These are phyloP conservation scores for Verticillium nubilum DNA, from an alignment of 2,329 filamentous ascomycete genomes.

Conservation along the genomic window DNA sequence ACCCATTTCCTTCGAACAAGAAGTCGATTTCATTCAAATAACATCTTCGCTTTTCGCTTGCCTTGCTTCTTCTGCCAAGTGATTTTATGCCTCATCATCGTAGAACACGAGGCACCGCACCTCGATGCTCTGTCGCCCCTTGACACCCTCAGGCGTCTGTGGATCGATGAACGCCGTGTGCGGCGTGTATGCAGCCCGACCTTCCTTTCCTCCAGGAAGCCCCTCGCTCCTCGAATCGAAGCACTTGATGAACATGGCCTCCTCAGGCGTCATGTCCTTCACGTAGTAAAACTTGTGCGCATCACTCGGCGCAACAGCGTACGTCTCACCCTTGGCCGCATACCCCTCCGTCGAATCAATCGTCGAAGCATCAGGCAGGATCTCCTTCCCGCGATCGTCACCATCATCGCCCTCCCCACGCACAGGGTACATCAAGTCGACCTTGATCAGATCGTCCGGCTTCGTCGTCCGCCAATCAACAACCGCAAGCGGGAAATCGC, in stretches of 20 bases:
- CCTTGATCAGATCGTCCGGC: slow-evolving; percentile 53
- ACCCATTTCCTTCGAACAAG: neutral
- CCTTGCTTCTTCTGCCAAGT: neutral
- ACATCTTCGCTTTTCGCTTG: neutral
- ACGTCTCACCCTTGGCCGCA: slow-evolving; percentile 56
- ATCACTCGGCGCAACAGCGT: slow-evolving; percentile 51
- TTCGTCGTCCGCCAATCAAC: slow-evolving; percentile 57
- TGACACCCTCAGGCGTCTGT: slow-evolving; percentile 62
- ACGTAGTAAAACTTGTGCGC: slow-evolving; percentile 59
- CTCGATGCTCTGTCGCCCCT: slow-evolving; percentile 60
- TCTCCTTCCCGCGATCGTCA: slow-evolving; percentile 55
- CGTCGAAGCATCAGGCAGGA: slow-evolving; percentile 40
- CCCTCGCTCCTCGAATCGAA: slow-evolving; percentile 42
- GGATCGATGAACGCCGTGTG: slow-evolving; percentile 54
- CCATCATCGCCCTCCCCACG: slow-evolving; percentile 28
- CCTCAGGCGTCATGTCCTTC: slow-evolving; percentile 60
- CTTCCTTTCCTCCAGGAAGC: slow-evolving; percentile 36
- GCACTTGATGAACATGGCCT: slow-evolving; percentile 45
- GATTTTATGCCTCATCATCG: slow-evolving; percentile 21
- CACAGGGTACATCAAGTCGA: slow-evolving; percentile 58
- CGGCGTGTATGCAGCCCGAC: slow-evolving; percentile 40
- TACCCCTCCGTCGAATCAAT: slow-evolving; percentile 52
- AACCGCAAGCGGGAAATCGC: slow-evolving; percentile 59
- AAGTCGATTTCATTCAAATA: neutral
- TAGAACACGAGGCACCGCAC: slow-evolving; percentile 60